Evolutionary conservation across 768 basidiomycete species (phyloP).

Genomic region (Candolleomyces aberdarensis): DNA sequence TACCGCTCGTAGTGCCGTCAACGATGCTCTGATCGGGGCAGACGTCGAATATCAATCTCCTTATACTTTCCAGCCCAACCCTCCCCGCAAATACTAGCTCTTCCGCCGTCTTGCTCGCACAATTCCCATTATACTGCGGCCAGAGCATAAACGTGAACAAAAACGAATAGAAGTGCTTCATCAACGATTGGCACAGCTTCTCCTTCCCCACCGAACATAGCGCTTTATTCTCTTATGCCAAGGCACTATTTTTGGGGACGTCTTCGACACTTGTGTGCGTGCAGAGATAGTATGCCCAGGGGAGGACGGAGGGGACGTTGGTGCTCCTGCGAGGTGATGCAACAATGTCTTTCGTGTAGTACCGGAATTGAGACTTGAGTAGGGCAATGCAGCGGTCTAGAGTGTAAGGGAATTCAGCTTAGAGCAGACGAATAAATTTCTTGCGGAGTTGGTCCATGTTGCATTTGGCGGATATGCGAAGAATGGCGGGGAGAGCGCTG

Average conservation of each 20-base stretch:
- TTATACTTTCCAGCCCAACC: no score
- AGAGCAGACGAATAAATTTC: slow-evolving; percentile 39
- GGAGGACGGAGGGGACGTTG: slow-evolving; percentile 39
- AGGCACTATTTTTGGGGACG: slow-evolving; percentile 28
- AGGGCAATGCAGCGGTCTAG: slow-evolving; percentile 36
- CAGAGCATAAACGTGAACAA: slow-evolving; percentile 32
- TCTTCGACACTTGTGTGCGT: slow-evolving; percentile 35
- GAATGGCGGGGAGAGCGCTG: slow-evolving; percentile 36
- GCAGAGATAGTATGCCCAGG: slow-evolving; percentile 46
- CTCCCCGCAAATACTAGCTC: no score
- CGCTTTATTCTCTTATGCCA: slow-evolving; percentile 41
- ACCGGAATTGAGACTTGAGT: slow-evolving; percentile 32
- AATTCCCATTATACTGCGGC: slow-evolving; percentile 24
- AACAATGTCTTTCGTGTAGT: slow-evolving; percentile 36
- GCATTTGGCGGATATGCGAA: slow-evolving; percentile 44
- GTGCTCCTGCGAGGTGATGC: slow-evolving; percentile 39
- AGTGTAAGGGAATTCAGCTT: no score
- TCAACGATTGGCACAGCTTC: slow-evolving; percentile 37
- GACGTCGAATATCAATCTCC: no score
- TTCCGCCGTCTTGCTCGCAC: slow-evolving; percentile 20
- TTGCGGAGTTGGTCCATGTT: slow-evolving; percentile 32
- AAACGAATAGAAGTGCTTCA: slow-evolving; percentile 32
- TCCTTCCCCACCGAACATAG: slow-evolving; percentile 39
- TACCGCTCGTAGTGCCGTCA: background rate
- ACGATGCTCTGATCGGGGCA: background rate